Base-by-base conservation (phyloP, 2,329 filamentous ascomycete species). In the Colletotrichum melonis region DNA sequence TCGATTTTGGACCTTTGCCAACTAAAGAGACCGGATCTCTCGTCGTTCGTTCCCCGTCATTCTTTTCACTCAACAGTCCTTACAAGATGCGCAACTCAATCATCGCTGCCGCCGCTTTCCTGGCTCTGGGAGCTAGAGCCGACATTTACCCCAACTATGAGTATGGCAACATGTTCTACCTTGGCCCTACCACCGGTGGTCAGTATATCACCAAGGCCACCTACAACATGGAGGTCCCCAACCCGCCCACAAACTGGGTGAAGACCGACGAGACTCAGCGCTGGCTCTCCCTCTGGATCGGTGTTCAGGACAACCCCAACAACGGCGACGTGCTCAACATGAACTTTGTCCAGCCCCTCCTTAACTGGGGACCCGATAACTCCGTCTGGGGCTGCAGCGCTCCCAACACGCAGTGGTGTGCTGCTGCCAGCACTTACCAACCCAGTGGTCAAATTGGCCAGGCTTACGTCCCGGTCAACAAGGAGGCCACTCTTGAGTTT, bases 131-230 rank as follows among this genome's bases (percentile, higher is more conserved):
- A 64, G 67, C 52, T 26, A 64, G 38, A 6, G 67, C 67, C n/a
- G 67, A 69, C 38, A 58, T 64, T 38, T 58, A 69, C 54, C 59
- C 52, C 19, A 64, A 69, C 54, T 65, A 57, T 52, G 67, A 69
- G 58, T 69, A 64, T 52, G 67, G 67, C 26, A 64, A 69, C 54
- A 69, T 69, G 67, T 69, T 69, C 67, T 69, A 64, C 2, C 67
- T 69, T n/a, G 59, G 67, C 11, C 67, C 67, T 11, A 64, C 54
- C 8, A 69, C 59, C 26, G 67, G 67, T n/a, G 59, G 67, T 11
- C 67, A 69, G 28, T 69, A 69, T 54, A 59, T 69, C 52, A 74
- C 77, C 4, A 74, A 73, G 26, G 42, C 79, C 52, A 74, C 30
- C 6, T 77, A 76, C 55, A 69, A 32, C 12, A 75, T 80, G 67